These are phyloP conservation scores for Aspergillus phoenicis DNA, from an alignment of 2,329 filamentous ascomycete species.

Conservation along the genomic window DNA sequence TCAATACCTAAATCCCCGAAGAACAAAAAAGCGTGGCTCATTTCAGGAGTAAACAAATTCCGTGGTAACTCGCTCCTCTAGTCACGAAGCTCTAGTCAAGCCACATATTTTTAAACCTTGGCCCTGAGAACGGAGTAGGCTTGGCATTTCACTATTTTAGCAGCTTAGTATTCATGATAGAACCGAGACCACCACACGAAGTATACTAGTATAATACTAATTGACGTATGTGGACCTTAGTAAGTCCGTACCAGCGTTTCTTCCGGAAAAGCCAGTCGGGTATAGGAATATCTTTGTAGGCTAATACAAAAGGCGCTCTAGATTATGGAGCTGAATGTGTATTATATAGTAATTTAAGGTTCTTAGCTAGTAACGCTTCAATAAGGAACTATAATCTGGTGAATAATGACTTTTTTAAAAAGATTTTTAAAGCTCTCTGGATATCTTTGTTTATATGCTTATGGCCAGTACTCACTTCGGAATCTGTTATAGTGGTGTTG, in stretches of 20 bases:
- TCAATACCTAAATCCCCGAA: no score
- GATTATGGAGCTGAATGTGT: not conserved
- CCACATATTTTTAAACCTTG: no score
- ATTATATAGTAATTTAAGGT: not conserved
- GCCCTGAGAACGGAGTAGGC: no score
- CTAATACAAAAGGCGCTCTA: not conserved
- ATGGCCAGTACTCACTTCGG: not conserved
- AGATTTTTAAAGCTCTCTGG: not conserved
- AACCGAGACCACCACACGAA: no score
- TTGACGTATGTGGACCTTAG: no score
- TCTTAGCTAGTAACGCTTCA: not conserved
- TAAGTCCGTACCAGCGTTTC: constrained; percentile 1
- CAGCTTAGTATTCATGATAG: no score
- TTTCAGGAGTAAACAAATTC: no score
- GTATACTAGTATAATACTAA: no score
- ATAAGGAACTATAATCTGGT: not conserved
- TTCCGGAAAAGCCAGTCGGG: constrained; percentile 2
- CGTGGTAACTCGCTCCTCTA: no score
- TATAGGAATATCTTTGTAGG: not conserved
- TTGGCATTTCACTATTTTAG: no score
- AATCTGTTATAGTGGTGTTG: not conserved
- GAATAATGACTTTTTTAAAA: constrained; percentile 2
- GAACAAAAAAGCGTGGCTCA: no score
- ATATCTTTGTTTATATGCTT: not conserved
- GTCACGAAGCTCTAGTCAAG: no score